These are phyloP conservation scores for Bacidia gigantensis DNA, from an alignment of 495 filamentous ascomycete genomes.

Conservation along the genomic window DNA sequence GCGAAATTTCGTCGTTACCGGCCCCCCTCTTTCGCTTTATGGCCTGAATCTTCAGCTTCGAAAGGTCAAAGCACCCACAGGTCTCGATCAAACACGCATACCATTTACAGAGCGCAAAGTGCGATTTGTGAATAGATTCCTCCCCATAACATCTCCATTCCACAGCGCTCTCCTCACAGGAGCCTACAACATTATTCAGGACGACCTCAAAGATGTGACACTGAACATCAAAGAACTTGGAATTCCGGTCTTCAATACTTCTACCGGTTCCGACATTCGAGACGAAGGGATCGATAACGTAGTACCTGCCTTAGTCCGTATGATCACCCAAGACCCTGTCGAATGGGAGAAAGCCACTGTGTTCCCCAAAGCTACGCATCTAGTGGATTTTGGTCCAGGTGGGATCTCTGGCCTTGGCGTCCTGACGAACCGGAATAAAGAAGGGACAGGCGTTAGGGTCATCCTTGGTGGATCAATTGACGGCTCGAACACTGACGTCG, in stretches of 20 bases:
- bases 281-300: conserved; percentile 48
- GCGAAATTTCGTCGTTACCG: conserved; percentile 91
- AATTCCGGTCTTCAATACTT: conserved; percentile 79
- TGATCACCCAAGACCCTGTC: conserved; percentile 85
- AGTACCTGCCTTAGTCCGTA: conserved; percentile 70
- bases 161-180: conserved; percentile 84
- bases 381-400: conserved; percentile 91
- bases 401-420: conserved; percentile 92
- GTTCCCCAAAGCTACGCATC: conserved; percentile 80
- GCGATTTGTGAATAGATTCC: conserved; percentile 90
- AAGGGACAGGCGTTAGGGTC: conserved; percentile 89
- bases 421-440: conserved; percentile 96
- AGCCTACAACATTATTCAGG: conserved; percentile 63
- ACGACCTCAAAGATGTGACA: conserved; percentile 71
- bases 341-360: conserved; percentile 89
- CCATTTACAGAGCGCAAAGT: conserved; percentile 92
- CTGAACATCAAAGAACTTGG: conserved; percentile 54
- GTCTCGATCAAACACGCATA: conserved; percentile 86
- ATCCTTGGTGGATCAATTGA: conserved; percentile 86
- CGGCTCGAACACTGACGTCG: conserved; percentile 77
- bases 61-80: conserved; percentile 93
- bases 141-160: conserved; percentile 95
- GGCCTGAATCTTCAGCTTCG: conserved; percentile 86
- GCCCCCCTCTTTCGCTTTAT: conserved; percentile 87
- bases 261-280: conserved; percentile 69